phyloP scores from a whole-genome alignment of 495 filamentous ascomycete genomes.

The Echria macrotheca region DNA sequence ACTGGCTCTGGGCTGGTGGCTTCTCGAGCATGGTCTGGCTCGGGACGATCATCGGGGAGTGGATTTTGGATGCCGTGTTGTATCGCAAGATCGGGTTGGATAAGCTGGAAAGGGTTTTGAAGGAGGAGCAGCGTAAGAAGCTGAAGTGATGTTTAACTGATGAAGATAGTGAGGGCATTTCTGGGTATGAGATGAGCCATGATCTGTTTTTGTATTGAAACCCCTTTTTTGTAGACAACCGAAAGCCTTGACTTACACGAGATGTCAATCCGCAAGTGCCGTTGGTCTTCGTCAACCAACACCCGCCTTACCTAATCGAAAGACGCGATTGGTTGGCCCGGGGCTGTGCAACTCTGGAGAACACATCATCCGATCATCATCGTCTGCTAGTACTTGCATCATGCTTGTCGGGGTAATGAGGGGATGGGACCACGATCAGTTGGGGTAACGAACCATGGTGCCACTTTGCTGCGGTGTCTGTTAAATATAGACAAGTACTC shows the following conservation, averaged over 20 bases:
- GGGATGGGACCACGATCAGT: too few species aligned
- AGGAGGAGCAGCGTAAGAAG: constrained; percentile 29
- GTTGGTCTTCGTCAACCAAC: too few species aligned
- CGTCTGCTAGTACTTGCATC: background rate
- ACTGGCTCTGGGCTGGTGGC: constrained; percentile 46
- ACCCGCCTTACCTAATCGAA: constrained; percentile 1
- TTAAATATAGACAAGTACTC: too few species aligned
- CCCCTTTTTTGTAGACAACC: too few species aligned
- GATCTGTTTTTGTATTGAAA: too few species aligned
- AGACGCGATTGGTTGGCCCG: background rate
- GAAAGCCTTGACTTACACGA: too few species aligned
- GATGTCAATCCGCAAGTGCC: background rate
- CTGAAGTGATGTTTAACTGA: background rate
- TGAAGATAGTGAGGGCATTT: background rate
- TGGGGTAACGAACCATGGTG: too few species aligned
- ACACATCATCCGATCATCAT: constrained; percentile 1
- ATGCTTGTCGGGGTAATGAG: background rate
- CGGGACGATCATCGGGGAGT: constrained; percentile 33
- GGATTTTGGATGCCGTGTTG: constrained; percentile 32
- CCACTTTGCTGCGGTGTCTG: too few species aligned
- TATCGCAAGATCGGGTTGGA: constrained; percentile 36
- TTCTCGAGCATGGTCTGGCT: constrained; percentile 29
- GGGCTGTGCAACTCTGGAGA: too few species aligned
- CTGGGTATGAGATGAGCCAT: background rate
- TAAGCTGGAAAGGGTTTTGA: constrained; percentile 33